A percentile compares a stretch with the other conserved stretches of the same genome.
These are phyloP conservation scores for Mucor lusitanicus DNA, from an alignment of 371 early-diverging fungal genomes.

Conservation along the genomic window DNA sequence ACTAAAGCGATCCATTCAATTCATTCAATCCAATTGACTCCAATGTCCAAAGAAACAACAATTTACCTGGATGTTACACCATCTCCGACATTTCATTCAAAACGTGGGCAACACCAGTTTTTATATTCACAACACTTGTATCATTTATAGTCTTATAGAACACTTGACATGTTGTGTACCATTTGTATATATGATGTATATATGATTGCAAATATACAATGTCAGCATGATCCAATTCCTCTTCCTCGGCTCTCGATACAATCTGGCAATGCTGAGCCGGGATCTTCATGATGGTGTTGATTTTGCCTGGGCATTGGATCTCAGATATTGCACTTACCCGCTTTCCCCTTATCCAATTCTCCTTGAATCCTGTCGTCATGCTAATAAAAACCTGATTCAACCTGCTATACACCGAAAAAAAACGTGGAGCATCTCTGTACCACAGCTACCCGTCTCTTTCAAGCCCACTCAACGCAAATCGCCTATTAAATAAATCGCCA, in stretches of 20 bases:
- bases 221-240: not conserved
- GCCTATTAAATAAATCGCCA: not conserved
- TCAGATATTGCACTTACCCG: not conserved
- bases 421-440: constrained; percentile 1
- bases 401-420: not conserved
- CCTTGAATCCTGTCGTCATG: not conserved
- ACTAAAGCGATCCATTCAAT: not conserved
- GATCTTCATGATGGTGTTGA: not conserved
- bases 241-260: not conserved
- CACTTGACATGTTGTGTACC: constrained; percentile 2
- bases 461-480: not conserved
- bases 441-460: not conserved
- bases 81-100: constrained; percentile 3
- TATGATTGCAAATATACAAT: not conserved
- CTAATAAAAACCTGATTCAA: constrained; percentile 3
- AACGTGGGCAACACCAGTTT: constrained; percentile 19
- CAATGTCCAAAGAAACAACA: not conserved
- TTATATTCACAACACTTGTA: constrained; percentile 1
- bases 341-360: not conserved
- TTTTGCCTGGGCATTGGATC: not conserved
- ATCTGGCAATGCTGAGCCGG: not conserved
- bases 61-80: constrained; percentile 4
- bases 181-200: not conserved
- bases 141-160: not conserved
- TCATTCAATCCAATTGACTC: not conserved